These are phyloP conservation scores for Parasitella parasitica DNA, from an alignment of 371 early-diverging fungal genomes.

Conservation along the genomic window DNA sequence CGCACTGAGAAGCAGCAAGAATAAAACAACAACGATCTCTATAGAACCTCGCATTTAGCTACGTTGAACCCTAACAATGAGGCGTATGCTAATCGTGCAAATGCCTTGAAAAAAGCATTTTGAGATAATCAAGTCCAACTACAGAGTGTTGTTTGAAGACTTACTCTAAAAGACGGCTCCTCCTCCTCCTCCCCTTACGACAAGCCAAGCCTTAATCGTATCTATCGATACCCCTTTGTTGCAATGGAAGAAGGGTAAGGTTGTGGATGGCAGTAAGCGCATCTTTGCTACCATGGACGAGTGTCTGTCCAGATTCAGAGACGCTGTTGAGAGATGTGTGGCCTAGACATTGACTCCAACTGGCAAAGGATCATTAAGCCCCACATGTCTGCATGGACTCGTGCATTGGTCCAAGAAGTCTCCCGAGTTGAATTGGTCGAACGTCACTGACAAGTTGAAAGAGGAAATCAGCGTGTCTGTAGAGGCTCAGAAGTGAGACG, in stretches of 20 bases:
- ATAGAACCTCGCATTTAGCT: no score
- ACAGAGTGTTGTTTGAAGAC: no score
- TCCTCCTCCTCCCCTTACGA: no score
- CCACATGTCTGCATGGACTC: neutral
- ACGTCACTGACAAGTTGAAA: neutral
- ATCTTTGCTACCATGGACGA: neutral
- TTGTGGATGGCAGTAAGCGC: neutral
- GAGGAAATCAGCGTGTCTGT: neutral
- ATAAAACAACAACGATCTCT: no score
- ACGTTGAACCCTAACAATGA: no score
- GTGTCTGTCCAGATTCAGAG: neutral
- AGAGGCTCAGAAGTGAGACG: neutral
- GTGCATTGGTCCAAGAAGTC: neutral
- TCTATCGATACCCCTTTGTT: neutral
- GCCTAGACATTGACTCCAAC: neutral
- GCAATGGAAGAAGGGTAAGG: neutral
- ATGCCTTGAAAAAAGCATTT: no score
- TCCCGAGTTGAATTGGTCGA: neutral
- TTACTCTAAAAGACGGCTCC: no score
- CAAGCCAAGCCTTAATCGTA: no score
- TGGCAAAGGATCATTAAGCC: neutral
- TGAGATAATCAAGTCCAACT: no score
- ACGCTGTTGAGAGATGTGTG: neutral
- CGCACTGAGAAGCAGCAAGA: no score
- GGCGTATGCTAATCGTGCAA: no score